Evolutionary conservation across 1,284 basidiomycete species (phyloP).

Genomic region (Kwoniella shivajii): DNA sequence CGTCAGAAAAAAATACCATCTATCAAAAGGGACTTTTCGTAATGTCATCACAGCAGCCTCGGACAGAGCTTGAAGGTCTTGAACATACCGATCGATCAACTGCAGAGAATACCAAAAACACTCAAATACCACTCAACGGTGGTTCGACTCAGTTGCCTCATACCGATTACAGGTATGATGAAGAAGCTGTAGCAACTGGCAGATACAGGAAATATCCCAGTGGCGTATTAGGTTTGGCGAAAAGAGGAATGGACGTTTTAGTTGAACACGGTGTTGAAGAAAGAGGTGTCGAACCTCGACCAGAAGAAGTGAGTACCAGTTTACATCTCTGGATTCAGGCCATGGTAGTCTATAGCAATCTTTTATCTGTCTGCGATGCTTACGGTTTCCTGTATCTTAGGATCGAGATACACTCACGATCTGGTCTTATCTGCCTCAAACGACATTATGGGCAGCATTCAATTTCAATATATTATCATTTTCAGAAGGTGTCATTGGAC

Average conservation of each 20-base stretch:
- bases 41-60: background rate
- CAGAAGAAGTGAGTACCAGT: slow-evolving; percentile 43
- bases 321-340: background rate
- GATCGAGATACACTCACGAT: slow-evolving; percentile 37
- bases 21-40: no score
- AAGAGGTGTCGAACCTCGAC: slow-evolving; percentile 46
- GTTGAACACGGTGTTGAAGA: slow-evolving; percentile 51
- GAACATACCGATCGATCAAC: slow-evolving; percentile 9
- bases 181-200: slow-evolving; percentile 11
- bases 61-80: background rate
- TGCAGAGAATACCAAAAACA: slow-evolving; percentile 3
- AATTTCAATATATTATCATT: slow-evolving; percentile 51
- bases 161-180: slow-evolving; percentile 11
- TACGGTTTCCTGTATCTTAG: slow-evolving; percentile 18
- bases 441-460: slow-evolving; percentile 48
- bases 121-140: background rate
- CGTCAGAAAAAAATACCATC: background rate
- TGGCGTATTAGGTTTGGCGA: slow-evolving; percentile 10
- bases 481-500: slow-evolving; percentile 49
- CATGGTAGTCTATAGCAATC: background rate
- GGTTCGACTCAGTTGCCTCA: background rate
- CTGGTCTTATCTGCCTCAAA: slow-evolving; percentile 46
- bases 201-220: slow-evolving; percentile 2
- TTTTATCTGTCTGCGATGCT: no score
- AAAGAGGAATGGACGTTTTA: slow-evolving; percentile 36